phyloP scores from a whole-genome alignment of 352 stramenopile genomes.

The Phytophthora niederhauseri region DNA sequence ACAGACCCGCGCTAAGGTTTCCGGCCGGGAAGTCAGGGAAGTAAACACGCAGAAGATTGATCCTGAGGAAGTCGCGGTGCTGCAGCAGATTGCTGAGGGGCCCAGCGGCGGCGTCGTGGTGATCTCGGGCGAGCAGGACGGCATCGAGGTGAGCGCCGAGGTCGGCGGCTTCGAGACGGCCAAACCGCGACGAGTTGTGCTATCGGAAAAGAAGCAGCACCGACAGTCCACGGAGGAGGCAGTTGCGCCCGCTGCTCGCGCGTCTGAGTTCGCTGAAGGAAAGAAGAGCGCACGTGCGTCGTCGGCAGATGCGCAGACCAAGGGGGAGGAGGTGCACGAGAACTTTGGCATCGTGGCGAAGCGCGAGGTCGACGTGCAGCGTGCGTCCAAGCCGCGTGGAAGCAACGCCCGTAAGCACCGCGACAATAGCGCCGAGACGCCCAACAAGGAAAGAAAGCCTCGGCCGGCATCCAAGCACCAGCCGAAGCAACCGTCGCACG shows the following conservation, averaged over 20 bases:
- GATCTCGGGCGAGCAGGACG: constrained; percentile 12
- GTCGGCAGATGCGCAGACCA: constrained; percentile 21
- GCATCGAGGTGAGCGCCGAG: constrained; percentile 6
- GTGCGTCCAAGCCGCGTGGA: constrained; percentile 11
- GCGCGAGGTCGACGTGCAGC: constrained; percentile 2
- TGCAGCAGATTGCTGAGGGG: constrained; percentile 13
- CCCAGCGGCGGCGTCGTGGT: neutral
- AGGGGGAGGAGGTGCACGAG: constrained; percentile 27
- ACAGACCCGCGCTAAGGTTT: neutral
- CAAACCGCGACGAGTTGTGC: constrained; percentile 31
- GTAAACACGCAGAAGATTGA: constrained; percentile 7
- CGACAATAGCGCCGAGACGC: neutral
- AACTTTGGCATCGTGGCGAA: constrained; percentile 1
- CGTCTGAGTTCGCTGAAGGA: constrained; percentile 3
- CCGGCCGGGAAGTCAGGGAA: neutral
- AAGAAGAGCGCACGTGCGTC: constrained; percentile 7
- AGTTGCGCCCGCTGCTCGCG: constrained; percentile 5
- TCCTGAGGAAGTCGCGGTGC: neutral
- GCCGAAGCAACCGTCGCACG: constrained; percentile 1
- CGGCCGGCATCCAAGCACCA: constrained; percentile 9
- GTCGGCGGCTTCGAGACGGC: constrained; percentile 33
- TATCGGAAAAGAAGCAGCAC: constrained; percentile 35
- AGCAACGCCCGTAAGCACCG: constrained; percentile 11
- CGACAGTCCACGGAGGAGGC: constrained; percentile 16
- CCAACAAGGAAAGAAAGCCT: constrained; percentile 16